Percentiles rank a stretch among this genome's conserved stretches.
Evolutionary conservation across 768 basidiomycete species (phyloP).

Genomic region (Boletus rufocinnamomeus): DNA sequence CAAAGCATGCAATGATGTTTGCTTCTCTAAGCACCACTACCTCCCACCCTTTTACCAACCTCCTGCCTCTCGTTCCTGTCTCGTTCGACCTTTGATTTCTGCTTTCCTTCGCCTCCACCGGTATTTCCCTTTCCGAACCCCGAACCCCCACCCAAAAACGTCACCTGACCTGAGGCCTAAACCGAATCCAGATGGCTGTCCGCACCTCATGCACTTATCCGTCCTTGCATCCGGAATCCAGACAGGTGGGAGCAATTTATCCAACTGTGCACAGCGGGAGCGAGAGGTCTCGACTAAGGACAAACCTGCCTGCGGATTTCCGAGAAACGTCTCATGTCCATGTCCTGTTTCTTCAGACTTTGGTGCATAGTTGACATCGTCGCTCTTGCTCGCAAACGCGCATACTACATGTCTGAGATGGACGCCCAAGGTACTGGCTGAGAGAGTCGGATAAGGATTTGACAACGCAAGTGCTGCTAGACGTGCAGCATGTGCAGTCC

Average conservation of each 20-base stretch:
- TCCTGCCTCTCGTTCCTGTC: conserved; percentile 6
- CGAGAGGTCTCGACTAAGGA: background rate
- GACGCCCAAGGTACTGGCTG: conserved; percentile 72
- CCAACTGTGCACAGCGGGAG: conserved; percentile 28
- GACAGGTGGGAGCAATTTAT: conserved; percentile 81
- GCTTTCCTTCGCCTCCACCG: conserved; percentile 13
- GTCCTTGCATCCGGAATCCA: conserved; percentile 91
- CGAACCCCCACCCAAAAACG: conserved; percentile 31
- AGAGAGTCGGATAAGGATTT: conserved; percentile 79
- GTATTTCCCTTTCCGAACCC: conserved; percentile 49
- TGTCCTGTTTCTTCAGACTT: conserved; percentile 42
- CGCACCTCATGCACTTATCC: conserved; percentile 85
- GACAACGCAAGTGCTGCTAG: conserved; percentile 70
- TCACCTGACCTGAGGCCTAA: conserved; percentile 29
- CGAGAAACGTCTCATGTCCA: conserved; percentile 38
- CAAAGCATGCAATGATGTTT: conserved; percentile 88
- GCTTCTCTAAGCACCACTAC: conserved; percentile 46
- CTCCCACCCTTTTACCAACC: conserved; percentile 11
- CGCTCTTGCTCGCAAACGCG: conserved; percentile 58
- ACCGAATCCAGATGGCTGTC: conserved; percentile 62
- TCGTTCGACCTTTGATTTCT: conserved; percentile 13
- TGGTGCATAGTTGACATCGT: conserved; percentile 39
- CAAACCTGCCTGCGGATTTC: conserved; percentile 1
- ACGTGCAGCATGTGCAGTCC: conserved; percentile 68
- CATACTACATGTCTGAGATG: conserved; percentile 74